Conservation (phyloP, 2,329 filamentous ascomycete genomes). For the Nigrograna mackinnonii region DNA sequence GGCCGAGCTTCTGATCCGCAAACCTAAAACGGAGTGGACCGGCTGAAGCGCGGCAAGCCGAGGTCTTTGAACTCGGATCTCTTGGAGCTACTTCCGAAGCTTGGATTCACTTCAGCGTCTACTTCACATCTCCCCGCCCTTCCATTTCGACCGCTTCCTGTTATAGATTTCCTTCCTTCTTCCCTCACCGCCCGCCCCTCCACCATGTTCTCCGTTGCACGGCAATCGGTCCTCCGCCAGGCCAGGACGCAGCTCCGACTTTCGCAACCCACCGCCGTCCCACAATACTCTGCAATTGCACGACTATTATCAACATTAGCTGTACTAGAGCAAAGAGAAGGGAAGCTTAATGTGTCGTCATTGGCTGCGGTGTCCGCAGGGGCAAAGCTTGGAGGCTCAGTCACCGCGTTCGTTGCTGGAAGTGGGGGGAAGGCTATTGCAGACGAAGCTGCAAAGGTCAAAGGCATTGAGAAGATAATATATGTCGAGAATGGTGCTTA, state of each 20-base stretch:
- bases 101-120: too few species aligned
- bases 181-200: neutral
- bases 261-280: slow-evolving; percentile 32
- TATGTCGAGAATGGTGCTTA: slow-evolving; percentile 87
- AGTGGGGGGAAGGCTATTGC: slow-evolving; percentile 75
- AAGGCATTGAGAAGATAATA: slow-evolving; percentile 89
- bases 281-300: slow-evolving; percentile 60
- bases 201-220: slow-evolving; percentile 40
- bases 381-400: slow-evolving; percentile 78
- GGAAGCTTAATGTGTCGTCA: slow-evolving; percentile 80
- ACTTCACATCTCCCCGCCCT: too few species aligned
- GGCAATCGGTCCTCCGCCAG: slow-evolving; percentile 38
- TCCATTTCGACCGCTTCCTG: slow-evolving; percentile 1
- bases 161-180: slow-evolving; percentile 1
- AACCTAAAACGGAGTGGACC: too few species aligned
- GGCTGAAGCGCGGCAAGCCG: too few species aligned
- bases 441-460: slow-evolving; percentile 82
- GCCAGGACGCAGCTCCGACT: slow-evolving; percentile 50
- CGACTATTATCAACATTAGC: slow-evolving; percentile 86
- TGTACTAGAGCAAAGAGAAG: slow-evolving; percentile 89
- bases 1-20: too few species aligned
- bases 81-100: too few species aligned
- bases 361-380: slow-evolving; percentile 86
- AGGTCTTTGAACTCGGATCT: too few species aligned
- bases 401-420: slow-evolving; percentile 89